These are phyloP conservation scores for Fusarium abutilonis DNA, from an alignment of 2,329 filamentous ascomycete species.

Conservation along the genomic window DNA sequence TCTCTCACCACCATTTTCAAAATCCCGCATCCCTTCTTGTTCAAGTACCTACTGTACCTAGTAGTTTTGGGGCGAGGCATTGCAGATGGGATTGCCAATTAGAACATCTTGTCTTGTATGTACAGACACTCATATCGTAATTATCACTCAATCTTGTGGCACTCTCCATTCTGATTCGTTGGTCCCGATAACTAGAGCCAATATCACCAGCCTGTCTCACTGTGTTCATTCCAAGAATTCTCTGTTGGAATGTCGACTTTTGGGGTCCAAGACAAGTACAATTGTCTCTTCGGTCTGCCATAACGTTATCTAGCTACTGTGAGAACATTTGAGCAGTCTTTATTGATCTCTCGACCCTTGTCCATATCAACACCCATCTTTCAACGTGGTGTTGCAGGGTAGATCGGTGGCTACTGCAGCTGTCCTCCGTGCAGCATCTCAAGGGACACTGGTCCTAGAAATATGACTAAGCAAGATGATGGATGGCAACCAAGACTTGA, in stretches of 20 bases:
- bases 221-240: constrained; percentile 23
- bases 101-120: constrained; percentile 6
- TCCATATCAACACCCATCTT: constrained; percentile 8
- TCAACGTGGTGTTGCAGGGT: constrained; percentile 30
- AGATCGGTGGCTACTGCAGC: constrained; percentile 14
- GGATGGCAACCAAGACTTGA: not conserved
- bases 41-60: not conserved
- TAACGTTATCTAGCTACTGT: not conserved
- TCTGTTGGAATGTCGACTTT: not conserved
- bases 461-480: not conserved
- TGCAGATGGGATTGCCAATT: constrained; percentile 9
- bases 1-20: constrained; percentile 12
- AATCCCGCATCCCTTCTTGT: constrained; percentile 29
- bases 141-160: not conserved
- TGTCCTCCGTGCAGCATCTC: constrained; percentile 4
- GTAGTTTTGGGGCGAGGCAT: constrained; percentile 8
- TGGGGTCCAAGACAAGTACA: not conserved
- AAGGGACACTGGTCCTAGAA: not conserved
- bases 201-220: constrained; percentile 11
- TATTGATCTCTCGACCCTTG: not conserved
- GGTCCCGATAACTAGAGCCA: not conserved
- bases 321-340: not conserved
- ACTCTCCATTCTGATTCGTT: not conserved
- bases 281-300: not conserved
- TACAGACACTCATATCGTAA: not conserved